Evolutionary conservation across 2,329 filamentous ascomycete genomes (phyloP).

Genomic region (Tothia fuscella): DNA sequence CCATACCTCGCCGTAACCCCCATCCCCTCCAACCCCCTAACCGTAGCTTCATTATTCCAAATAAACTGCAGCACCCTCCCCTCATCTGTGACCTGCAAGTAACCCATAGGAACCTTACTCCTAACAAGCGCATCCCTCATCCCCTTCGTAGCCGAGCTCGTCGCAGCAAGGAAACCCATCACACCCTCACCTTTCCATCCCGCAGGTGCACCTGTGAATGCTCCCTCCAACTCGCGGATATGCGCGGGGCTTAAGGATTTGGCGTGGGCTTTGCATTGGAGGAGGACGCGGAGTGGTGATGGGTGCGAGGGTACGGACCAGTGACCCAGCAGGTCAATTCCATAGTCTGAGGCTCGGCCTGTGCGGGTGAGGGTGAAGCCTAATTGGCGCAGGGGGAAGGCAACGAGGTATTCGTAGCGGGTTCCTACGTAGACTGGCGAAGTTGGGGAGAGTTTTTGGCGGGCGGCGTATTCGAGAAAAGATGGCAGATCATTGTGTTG

Average conservation of each 20-base stretch:
- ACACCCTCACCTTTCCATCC: slow-evolving; percentile 54
- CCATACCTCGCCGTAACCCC: slow-evolving; percentile 23
- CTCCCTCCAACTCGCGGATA: slow-evolving; percentile 68
- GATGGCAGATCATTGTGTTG: slow-evolving; percentile 52
- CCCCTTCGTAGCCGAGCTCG: slow-evolving; percentile 62
- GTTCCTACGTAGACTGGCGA: slow-evolving; percentile 60
- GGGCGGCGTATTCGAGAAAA: slow-evolving; percentile 53
- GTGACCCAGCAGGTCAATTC: slow-evolving; percentile 62
- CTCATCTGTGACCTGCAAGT: slow-evolving; percentile 46
- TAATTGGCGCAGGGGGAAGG: slow-evolving; percentile 42
- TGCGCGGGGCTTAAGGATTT: slow-evolving; percentile 42
- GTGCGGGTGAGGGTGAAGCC: slow-evolving; percentile 55
- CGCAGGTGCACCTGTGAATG: slow-evolving; percentile 59
- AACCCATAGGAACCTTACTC: slow-evolving; percentile 61
- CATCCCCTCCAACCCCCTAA: slow-evolving; percentile 48
- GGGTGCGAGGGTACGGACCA: slow-evolving; percentile 45
- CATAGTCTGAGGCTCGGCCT: slow-evolving; percentile 54
- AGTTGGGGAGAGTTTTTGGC: slow-evolving; percentile 40
- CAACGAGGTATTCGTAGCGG: slow-evolving; percentile 62
- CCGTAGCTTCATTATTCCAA: slow-evolving; percentile 56
- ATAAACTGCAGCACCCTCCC: slow-evolving; percentile 55
- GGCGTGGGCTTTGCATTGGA: slow-evolving; percentile 59
- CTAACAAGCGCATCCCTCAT: slow-evolving; percentile 59
- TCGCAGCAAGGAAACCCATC: slow-evolving; percentile 59
- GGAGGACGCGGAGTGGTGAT: slow-evolving; percentile 28